Evolutionary conservation across 2,329 filamentous ascomycete species (phyloP), one percentile per base, ranked within the genome.

Genomic region (Apiospora marii): DNA sequence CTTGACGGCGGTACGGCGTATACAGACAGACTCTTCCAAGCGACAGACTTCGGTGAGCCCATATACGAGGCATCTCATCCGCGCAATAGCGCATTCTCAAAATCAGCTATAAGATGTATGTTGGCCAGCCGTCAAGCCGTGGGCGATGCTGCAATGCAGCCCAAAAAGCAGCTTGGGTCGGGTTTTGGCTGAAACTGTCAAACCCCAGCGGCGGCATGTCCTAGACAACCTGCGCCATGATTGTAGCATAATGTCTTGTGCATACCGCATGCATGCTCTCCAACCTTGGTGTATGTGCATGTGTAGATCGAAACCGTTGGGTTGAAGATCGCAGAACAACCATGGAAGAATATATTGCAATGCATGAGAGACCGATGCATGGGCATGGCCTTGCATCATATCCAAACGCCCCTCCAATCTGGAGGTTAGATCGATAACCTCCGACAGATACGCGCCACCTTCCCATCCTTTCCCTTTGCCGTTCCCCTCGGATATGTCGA

Each of bases 361-460:
- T 64, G 58, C 58, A 64, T 64, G 58, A 64, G 58, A 37, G 10
- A 64, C 58, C 22, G 58, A 34, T 64, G 58, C 58, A 64, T 64
- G 58, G 27, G 58, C 58, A 64, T 64, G 0, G 34, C 58, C 30
- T 41, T 64, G 58, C 34, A 64, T 64, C 34, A 8, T 34, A 64
- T n/a, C 53, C 37, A 41, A 41, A 8, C 37, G 8, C 58, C 51
- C 58, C 19, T 37, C 53, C 53, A 37, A 10, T 16, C 27, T 34
- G 7, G 30, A 37, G 7, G 49, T 2, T 41, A 41, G 58, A 41
- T 64, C 34, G 22, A 41, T 37, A 64, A 41, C 53, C 53, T 64
- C 58, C 30, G 30, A 64, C 34, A 41, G 58, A 64, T 41, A 41
- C 19, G 22, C 58, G 34, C 34, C 34, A n/a, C 19, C 30, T 3